Evolutionary conservation across 2,329 filamentous ascomycete genomes (phyloP).

Genomic region (Aspergillus sp.): DNA sequence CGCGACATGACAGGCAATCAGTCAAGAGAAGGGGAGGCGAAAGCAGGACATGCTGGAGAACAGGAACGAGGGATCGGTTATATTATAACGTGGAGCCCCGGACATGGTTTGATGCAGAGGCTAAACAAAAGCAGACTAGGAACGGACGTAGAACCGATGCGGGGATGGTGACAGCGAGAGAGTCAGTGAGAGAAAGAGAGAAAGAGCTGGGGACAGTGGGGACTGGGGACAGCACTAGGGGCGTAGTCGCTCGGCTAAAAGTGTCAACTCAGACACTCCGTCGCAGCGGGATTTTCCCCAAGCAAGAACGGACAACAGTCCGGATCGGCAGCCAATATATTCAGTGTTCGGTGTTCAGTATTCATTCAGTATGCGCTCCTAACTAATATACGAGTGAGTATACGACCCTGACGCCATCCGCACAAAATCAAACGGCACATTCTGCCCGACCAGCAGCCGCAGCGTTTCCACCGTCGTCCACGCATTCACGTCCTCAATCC

Average conservation of each 20-base stretch:
- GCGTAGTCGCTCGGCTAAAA: background rate
- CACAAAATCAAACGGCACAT: constrained; percentile 85
- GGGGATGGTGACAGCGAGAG: constrained; percentile 11
- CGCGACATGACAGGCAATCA: constrained; percentile 56
- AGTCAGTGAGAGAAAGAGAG: background rate
- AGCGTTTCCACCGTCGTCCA: constrained; percentile 84
- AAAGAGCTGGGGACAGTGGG: no score
- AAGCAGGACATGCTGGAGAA: no score
- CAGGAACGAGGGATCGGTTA: constrained; percentile 7
- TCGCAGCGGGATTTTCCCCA: constrained; percentile 18
- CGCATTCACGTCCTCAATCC: constrained; percentile 74
- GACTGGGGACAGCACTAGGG: no score
- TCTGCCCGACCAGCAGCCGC: constrained; percentile 76
- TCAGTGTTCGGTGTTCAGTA: no score
- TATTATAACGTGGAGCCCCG: constrained; percentile 10
- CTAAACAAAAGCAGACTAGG: background rate
- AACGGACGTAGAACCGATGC: constrained; percentile 17
- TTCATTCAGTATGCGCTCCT: background rate
- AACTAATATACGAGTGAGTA: background rate
- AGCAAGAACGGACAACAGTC: constrained; percentile 17
- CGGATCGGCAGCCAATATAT: background rate
- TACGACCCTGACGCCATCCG: constrained; percentile 64
- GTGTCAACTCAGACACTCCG: background rate
- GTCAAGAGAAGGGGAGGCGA: no score
- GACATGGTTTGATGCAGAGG: background rate